Base-by-base conservation (phyloP, 2,329 filamentous ascomycete genomes). In the Pestalotiopsis sp. region DNA sequence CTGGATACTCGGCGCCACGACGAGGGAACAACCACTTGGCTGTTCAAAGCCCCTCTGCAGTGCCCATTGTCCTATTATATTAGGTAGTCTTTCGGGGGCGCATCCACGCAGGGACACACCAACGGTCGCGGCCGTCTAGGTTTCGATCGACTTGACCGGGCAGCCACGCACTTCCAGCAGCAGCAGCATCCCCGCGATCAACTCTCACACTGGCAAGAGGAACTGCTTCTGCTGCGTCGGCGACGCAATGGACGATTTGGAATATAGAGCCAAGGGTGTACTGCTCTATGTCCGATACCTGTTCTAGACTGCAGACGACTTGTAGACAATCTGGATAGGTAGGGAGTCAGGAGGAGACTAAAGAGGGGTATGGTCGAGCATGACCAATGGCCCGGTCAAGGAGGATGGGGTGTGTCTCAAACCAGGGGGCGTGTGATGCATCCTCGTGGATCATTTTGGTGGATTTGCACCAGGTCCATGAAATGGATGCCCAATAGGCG, bases 401-500 rank as follows among this genome's bases (percentile, higher is more conserved):
- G 2, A 12, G 12, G 39, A 27, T 56, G 65, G 65, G 52, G 65
- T 67, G 65, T 67, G 65, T 67, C 65, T 67, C 65, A 61, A 61
- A 59, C 23, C 17, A 17, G 36, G 58, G 65, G 65, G 65, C 65
- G 65, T 67, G 65, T 67, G 65, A 67, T 67, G 56, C 65, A 25
- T 61, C 65, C 65, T 45, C 65, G 52, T 67, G 65, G 64, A 58
- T 67, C 62, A 70, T 45, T 61, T 69, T 38, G 63, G 63, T 65
- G 67, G 65, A 68, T 69, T 36, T 65, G 49, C 52, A 63, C 68
- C 71, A 67, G 65, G 56, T 67, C 63, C 65, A 67, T 56, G 20
- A 36, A 56, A 72, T 75, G 72, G 73, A 76, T 74, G 76, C 75
- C 76, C 75, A 75, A 77, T 69, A 61, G 67, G 68, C 69, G 73